Base-by-base conservation (phyloP, 2,329 filamentous ascomycete species). In the Emmonsia crescens region DNA sequence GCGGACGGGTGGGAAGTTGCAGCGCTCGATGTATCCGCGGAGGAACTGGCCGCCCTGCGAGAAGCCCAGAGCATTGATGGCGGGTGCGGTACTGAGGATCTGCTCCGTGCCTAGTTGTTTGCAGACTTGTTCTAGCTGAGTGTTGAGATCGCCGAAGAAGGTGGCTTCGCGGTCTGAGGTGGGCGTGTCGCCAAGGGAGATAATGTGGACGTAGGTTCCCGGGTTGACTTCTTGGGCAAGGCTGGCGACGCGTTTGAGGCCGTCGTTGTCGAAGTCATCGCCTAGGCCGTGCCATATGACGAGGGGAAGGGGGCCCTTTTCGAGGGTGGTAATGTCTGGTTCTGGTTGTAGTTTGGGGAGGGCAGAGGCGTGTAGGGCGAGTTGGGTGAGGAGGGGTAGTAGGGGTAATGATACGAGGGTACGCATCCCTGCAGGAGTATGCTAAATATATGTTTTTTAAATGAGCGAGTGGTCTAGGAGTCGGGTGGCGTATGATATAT, bases 11-110 rank as follows among this genome's bases (percentile, higher is more conserved):
- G 91, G 87, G 40, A 69, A 70, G 73, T 91, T 94, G 80, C 94
- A 99, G 51, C 90, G 84, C 80, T 99, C 86, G 66, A 96, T 80
- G 73, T 96, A 92, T 29, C 83, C 94, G 63, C 94, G 86, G n/a
- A 99, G 83, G 78, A 99, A 96, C 74, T 96, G 90, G 1, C 94
- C 94, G 65, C 94, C 94, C 75, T 99, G 94, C 16, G 89, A 94
- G 79, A 99, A 96, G 33, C 94, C 94, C 42, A 99, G 78, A 40
- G 92, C 93, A 75, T 97, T 94, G 71, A 96, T 82, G 65, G 88
- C 90, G 0, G 89, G 89, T 0, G 89, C 89, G 6, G 87, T 89
- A 61, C 87, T 87, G 19, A 96, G 83, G 73, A 96, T 89, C 0
- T 88, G 87, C 72, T 96, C 84, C 0, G 81, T 72, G 62, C 88